These are phyloP conservation scores for Phytomonas francai DNA, from an alignment of 208 protist species.

Conservation along the genomic window DNA sequence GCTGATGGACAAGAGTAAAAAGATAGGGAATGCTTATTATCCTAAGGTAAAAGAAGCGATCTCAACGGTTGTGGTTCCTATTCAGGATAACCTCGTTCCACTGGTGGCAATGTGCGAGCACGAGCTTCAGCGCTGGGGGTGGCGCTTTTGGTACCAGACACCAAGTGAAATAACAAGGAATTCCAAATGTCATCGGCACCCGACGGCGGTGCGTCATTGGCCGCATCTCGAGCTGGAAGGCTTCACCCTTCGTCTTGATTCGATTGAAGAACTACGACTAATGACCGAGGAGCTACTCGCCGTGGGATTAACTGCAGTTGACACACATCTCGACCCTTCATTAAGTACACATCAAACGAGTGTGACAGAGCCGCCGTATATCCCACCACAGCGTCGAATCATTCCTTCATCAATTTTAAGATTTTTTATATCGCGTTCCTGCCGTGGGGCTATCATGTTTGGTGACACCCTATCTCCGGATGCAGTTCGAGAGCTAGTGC, in stretches of 20 bases:
- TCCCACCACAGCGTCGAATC: conserved; percentile 9
- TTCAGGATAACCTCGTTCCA: conserved; percentile 29
- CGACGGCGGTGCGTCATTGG: conserved; percentile 37
- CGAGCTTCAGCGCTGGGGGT: conserved; percentile 53
- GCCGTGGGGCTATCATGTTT: conserved; percentile 77
- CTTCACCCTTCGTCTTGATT: conserved; percentile 21
- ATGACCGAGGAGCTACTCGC: conserved; percentile 52
- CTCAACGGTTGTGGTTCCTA: conserved; percentile 6
- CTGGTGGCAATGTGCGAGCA: conserved; percentile 29
- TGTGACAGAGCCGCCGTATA: background rate
- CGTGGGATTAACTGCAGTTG: background rate
- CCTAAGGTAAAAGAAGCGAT: background rate
- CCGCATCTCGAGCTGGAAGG: conserved; percentile 42
- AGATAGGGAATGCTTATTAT: background rate
- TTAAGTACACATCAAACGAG: background rate
- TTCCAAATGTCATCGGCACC: background rate
- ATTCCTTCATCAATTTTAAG: conserved; percentile 48
- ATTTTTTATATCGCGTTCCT: conserved; percentile 71
- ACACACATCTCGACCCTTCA: conserved; percentile 1
- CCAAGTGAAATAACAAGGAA: background rate
- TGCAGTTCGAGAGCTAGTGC: conserved; percentile 20
- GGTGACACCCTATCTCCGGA: conserved; percentile 33
- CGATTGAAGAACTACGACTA: conserved; percentile 26
- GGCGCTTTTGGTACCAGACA: conserved; percentile 33
- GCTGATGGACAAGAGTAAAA: too few species aligned